These are phyloP conservation scores for Aspergillus transmontanensis DNA, from an alignment of 2,329 filamentous ascomycete genomes.

Conservation along the genomic window DNA sequence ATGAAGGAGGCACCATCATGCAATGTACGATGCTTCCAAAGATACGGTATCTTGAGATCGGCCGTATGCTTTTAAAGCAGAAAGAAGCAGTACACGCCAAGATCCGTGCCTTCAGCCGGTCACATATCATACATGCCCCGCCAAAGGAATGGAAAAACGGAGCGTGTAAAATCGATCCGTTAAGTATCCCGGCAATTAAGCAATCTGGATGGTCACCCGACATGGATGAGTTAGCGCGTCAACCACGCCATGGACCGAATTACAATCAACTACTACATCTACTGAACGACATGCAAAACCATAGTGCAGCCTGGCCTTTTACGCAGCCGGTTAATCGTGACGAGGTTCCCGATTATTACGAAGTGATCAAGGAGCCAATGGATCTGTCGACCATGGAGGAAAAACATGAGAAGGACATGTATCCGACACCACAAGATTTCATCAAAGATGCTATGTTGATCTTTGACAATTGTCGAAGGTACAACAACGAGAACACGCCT, in stretches of 20 bases:
- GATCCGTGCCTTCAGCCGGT: conserved; percentile 87
- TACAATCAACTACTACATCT: conserved; percentile 92
- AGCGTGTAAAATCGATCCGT: conserved; percentile 74
- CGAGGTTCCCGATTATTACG: conserved; percentile 98
- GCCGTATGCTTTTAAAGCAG: conserved; percentile 94
- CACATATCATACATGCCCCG: conserved; percentile 81
- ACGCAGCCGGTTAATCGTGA: conserved; percentile 90
- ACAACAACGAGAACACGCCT: conserved; percentile 92
- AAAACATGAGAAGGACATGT: conserved; percentile 91
- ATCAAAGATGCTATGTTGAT: conserved; percentile 84
- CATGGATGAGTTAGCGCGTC: conserved; percentile 95
- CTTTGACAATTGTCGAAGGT: conserved; percentile 91
- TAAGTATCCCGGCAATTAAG: conserved; percentile 84
- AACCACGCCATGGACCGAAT: conserved; percentile 93
- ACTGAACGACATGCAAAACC: conserved; percentile 93
- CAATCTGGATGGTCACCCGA: conserved; percentile 93
- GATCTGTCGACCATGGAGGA: conserved; percentile 93
- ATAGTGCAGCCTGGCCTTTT: conserved; percentile 92
- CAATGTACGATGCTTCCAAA: conserved; percentile 96
- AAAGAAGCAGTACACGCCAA: conserved; percentile 95
- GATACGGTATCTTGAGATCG: conserved; percentile 89
- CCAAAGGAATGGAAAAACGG: conserved; percentile 84
- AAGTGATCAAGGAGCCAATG: conserved; percentile 98
- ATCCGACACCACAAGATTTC: conserved; percentile 89
- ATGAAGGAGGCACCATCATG: conserved; percentile 98